A percentile compares a stretch with the other conserved stretches of the same genome.
phyloP scores from a whole-genome alignment of 2,329 filamentous ascomycete genomes.

The Fonsecaea nubica region DNA sequence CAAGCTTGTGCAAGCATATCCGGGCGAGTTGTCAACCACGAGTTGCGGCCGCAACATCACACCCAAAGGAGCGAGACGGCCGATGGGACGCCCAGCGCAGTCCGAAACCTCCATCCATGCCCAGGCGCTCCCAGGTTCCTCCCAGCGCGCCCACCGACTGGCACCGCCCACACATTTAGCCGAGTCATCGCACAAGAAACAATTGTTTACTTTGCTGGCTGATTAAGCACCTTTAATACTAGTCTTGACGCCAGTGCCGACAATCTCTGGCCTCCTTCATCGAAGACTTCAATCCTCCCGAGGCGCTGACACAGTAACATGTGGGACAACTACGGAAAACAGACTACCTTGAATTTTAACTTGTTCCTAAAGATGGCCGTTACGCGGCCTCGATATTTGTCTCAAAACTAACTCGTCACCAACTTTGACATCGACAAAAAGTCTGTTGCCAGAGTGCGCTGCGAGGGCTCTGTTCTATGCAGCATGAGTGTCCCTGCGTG shows the following conservation, averaged over 20 bases:
- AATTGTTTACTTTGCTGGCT: neutral
- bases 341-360: neutral
- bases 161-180: neutral
- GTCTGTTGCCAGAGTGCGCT: no score
- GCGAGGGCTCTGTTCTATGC: no score
- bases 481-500: no score
- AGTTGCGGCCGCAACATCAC: neutral
- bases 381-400: neutral
- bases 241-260: neutral
- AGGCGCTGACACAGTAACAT: slow-evolving; percentile 10
- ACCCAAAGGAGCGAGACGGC: neutral
- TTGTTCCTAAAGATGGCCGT: neutral
- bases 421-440: neutral
- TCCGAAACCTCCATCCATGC: neutral
- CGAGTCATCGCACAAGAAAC: neutral
- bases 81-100: neutral
- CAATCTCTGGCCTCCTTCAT: neutral
- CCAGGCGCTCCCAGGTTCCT: neutral
- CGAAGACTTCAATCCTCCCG: neutral
- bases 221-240: neutral
- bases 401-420: neutral
- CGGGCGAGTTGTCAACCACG: neutral
- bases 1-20: neutral
- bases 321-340: neutral
- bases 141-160: neutral